A percentile compares a stretch with the other conserved stretches of the same genome.
Conservation (phyloP, 805 yeast species). For the Candida rishiriensis region DNA sequence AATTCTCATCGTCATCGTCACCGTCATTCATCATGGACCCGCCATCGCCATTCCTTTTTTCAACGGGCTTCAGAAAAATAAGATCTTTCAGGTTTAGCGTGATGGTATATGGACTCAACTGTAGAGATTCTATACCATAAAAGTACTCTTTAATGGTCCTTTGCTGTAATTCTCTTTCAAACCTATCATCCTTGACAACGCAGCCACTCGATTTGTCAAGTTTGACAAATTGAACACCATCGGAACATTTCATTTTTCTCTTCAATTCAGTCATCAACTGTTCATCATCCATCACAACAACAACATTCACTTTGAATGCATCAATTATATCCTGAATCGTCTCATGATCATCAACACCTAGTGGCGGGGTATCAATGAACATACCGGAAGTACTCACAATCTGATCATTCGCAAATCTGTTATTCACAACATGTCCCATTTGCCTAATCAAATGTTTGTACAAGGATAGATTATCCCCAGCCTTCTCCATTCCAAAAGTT, state of each 20-base stretch:
- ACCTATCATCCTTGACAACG: constrained; percentile 68
- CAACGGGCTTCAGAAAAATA: constrained; percentile 55
- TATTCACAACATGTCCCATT: constrained; percentile 33
- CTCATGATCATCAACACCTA: constrained; percentile 44
- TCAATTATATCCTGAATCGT: constrained; percentile 54
- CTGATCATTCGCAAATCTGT: constrained; percentile 47
- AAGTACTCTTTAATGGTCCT: constrained; percentile 80
- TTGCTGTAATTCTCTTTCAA: constrained; percentile 67
- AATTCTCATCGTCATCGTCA: constrained; percentile 19
- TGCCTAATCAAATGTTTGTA: constrained; percentile 47
- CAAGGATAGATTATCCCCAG: constrained; percentile 50
- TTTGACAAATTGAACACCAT: constrained; percentile 46
- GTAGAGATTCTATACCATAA: constrained; percentile 65
- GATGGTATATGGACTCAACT: constrained; percentile 81
- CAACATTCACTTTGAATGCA: constrained; percentile 51
- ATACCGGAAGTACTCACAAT: constrained; percentile 47
- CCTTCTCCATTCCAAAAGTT: constrained; percentile 66
- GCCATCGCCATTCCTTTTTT: constrained; percentile 16
- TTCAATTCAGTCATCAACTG: constrained; percentile 59
- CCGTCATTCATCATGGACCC: constrained; percentile 26
- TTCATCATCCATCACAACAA: constrained; percentile 77
- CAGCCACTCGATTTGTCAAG: constrained; percentile 73
- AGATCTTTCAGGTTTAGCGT: constrained; percentile 64
- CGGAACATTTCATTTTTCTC: constrained; percentile 38
- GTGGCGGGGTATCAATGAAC: constrained; percentile 72